These are phyloP conservation scores for Thielaviopsis populi DNA, from an alignment of 2,329 filamentous ascomycete genomes.

Conservation along the genomic window DNA sequence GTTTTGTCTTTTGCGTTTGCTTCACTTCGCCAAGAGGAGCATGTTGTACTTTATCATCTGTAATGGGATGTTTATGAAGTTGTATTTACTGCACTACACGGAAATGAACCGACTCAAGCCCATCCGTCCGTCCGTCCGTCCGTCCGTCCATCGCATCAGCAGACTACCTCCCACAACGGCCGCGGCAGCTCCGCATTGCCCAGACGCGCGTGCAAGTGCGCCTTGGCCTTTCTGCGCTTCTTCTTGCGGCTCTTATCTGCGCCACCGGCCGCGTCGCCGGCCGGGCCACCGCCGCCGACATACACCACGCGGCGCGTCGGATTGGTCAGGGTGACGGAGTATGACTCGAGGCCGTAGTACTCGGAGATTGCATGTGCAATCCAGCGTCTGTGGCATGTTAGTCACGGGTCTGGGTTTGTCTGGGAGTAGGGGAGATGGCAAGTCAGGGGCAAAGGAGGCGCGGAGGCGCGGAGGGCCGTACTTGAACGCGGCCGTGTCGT, in stretches of 20 bases:
- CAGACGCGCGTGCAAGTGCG: constrained; percentile 18
- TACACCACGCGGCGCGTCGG: constrained; percentile 68
- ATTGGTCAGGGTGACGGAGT: constrained; percentile 57
- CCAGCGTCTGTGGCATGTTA: constrained; percentile 51
- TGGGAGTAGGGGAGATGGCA: no score
- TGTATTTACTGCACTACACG: no score
- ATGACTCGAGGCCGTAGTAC: constrained; percentile 81
- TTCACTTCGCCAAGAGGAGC: not conserved
- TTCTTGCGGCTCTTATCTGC: constrained; percentile 20
- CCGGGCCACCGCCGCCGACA: constrained; percentile 52
- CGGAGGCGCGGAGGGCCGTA: constrained; percentile 30
- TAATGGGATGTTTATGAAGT: not conserved
- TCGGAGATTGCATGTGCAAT: constrained; percentile 81
- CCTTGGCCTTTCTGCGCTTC: constrained; percentile 26
- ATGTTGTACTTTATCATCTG: constrained; percentile 5
- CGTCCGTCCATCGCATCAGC: constrained; percentile 24
- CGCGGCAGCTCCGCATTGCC: constrained; percentile 34
- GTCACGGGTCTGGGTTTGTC: not conserved
- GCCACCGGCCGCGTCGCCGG: not conserved
- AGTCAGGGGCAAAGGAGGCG: constrained; percentile 16
- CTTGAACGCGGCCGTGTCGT: constrained; percentile 69
- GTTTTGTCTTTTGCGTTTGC: not conserved
- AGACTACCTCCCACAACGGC: constrained; percentile 48
- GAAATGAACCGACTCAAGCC: not conserved
- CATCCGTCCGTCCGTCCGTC: not conserved